Evolutionary conservation across 2,329 filamentous ascomycete species (phyloP), one percentile per base, ranked within the genome.

Genomic region (Paecilomyces sp.): DNA sequence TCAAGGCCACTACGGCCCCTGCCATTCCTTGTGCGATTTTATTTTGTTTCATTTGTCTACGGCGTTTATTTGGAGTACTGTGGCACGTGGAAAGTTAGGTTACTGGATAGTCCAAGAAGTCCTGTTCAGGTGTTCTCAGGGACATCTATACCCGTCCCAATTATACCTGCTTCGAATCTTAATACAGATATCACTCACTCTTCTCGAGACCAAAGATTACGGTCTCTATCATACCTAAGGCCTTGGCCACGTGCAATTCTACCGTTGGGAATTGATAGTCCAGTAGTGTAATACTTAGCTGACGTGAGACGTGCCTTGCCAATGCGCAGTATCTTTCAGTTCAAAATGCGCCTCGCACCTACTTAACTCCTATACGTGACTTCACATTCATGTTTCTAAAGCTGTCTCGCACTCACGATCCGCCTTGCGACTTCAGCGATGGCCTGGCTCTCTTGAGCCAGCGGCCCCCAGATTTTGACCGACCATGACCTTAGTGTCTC

Each of bases 31-130:
- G 63, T 64, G 59, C 64, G 63, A 54, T 64, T 63, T 63, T 57
- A 67, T 63, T 33, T 65, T 33, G 31, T 33, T 61, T 68, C 65
- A 62, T 67, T 65, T 71, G 62, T 68, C 66, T 65, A 62, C 63
- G 71, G 72, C 69, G 71, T 73, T 72, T 61, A 63, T 61, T 60
- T 62, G 65, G 66, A 67, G 64, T 66, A 66, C 68, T 64, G 61
- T 64, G 71, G 67, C 61, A 64, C 65, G 65, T 61, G 65, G 67
- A 67, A 66, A 62, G 60, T 61, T 66, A 67, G 66, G 69, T 61
- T 68, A 69, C 65, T 67, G 66, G 68, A 66, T 72, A 66, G 67
- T 63, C 62, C 64, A 56, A 60, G 57, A 65, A 30, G 51, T 25
- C 11, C 51, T 47, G n/a, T 25, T 53, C 51, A 65, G 64, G 66